Conservation (phyloP, 2,329 filamentous ascomycete genomes). For the Exserohilum rostratum region DNA sequence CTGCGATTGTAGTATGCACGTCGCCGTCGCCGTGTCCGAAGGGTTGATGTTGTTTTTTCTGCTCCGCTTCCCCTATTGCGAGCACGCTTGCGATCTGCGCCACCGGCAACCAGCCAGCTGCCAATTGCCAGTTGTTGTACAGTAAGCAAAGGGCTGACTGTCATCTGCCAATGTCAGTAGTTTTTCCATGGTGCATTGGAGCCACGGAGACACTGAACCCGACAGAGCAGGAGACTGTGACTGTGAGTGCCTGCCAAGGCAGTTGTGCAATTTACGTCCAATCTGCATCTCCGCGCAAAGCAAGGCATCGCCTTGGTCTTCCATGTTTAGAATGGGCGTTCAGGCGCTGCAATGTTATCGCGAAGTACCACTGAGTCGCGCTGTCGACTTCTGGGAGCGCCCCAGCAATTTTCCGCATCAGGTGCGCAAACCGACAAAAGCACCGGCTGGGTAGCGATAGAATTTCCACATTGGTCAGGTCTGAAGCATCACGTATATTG, state of each 20-base stretch:
- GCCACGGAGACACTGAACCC: slow-evolving; percentile 5
- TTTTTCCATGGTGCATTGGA: background rate
- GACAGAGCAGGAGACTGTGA: slow-evolving; percentile 12
- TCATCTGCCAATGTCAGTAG: background rate
- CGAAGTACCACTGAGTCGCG: background rate
- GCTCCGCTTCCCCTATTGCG: background rate
- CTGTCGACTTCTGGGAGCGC: background rate
- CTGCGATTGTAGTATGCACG: slow-evolving; percentile 3
- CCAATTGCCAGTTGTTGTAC: background rate
- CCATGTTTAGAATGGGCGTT: background rate
- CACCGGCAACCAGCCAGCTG: background rate
- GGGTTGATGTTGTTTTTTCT: slow-evolving; percentile 1
- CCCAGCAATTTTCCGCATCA: slow-evolving; percentile 3
- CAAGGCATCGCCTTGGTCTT: background rate
- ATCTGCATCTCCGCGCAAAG: background rate
- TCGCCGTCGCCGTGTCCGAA: background rate
- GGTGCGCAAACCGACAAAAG: slow-evolving; percentile 13
- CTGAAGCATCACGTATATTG: slow-evolving; percentile 7
- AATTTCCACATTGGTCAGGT: slow-evolving; percentile 6
- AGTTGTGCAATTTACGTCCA: background rate
- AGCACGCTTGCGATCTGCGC: background rate
- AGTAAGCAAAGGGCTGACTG: background rate
- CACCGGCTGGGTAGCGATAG: background rate
- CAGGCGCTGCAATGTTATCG: slow-evolving; percentile 1
- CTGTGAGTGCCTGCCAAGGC: slow-evolving; percentile 2